phyloP scores from a whole-genome alignment of 23 red algal genomes.

The Gracilaria domingensis region DNA sequence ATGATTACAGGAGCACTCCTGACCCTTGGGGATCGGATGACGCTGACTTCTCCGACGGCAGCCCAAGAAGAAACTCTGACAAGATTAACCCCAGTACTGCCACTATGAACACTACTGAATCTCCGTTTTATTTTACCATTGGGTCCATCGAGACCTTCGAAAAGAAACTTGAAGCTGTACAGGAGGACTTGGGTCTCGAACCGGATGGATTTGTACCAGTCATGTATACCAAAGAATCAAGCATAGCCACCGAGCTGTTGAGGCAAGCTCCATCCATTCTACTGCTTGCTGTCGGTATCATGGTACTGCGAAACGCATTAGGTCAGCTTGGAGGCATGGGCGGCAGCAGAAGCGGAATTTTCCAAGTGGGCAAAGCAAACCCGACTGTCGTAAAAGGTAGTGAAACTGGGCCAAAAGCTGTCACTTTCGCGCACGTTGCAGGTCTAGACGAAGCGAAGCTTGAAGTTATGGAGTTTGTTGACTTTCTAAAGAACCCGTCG shows the following conservation, averaged over 20 bases:
- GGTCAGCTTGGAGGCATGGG: slow-evolving; percentile 72
- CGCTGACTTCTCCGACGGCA: slow-evolving; percentile 5
- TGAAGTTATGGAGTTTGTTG: slow-evolving; percentile 99
- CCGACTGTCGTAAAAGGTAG: slow-evolving; percentile 89
- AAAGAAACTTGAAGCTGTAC: slow-evolving; percentile 84
- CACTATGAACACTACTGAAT: slow-evolving; percentile 28
- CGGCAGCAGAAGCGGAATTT: slow-evolving; percentile 85
- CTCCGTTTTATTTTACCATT: slow-evolving; percentile 78
- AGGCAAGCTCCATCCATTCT: slow-evolving; percentile 80
- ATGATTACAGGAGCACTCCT: neutral
- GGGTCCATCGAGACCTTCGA: slow-evolving; percentile 94
- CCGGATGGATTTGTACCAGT: slow-evolving; percentile 93
- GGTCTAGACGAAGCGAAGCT: slow-evolving; percentile 99
- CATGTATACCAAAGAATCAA: slow-evolving; percentile 80
- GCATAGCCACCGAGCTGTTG: slow-evolving; percentile 77
- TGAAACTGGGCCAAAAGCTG: slow-evolving; percentile 60
- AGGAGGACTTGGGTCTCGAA: slow-evolving; percentile 89
- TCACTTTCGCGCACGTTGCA: slow-evolving; percentile 91
- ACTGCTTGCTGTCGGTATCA: slow-evolving; percentile 80
- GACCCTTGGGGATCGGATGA: slow-evolving; percentile 15
- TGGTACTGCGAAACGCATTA: slow-evolving; percentile 81
- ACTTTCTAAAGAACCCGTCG: slow-evolving; percentile 92
- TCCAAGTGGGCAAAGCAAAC: slow-evolving; percentile 98
- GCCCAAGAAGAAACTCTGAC: neutral
- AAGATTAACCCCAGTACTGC: neutral